These are phyloP conservation scores for Artemisia tridentata DNA, from an alignment of 129 eudicot species.

Conservation along the genomic window DNA sequence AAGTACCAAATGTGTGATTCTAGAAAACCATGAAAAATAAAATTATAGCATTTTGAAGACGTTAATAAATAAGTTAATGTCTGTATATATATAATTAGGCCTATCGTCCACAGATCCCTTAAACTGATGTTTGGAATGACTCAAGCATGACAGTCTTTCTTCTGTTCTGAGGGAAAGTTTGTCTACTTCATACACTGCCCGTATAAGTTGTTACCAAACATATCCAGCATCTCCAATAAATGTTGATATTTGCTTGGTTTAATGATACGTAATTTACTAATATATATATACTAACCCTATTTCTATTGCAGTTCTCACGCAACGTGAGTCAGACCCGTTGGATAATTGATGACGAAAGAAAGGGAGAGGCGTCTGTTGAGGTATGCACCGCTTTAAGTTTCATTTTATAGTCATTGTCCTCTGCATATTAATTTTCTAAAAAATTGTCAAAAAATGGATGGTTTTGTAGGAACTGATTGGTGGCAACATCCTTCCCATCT, in stretches of 20 bases:
- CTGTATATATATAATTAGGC: too few relatives aligned
- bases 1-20: too few relatives aligned
- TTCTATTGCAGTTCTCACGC: conserved; percentile 71
- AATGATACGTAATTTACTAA: background rate
- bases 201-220: background rate
- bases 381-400: conserved; percentile 35
- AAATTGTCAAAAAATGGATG: conserved; percentile 11
- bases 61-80: too few relatives aligned
- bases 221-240: background rate
- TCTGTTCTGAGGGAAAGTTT: too few relatives aligned
- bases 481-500: conserved; percentile 68
- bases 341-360: conserved; percentile 96
- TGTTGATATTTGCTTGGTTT: conserved; percentile 5
- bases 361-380: conserved; percentile 99
- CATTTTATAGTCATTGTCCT: background rate
- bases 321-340: conserved; percentile 97
- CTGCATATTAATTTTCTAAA: background rate
- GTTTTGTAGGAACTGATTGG: conserved; percentile 80
- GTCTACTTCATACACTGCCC: too few relatives aligned
- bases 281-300: conserved; percentile 3
- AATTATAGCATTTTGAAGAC: too few relatives aligned
- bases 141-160: too few relatives aligned
- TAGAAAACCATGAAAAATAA: too few relatives aligned
- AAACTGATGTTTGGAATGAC: too few relatives aligned
- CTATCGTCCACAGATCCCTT: too few relatives aligned